Evolutionary conservation across 164 flowering plant genomes (phyloP).

Genomic region (Tinospora cordifolia): DNA sequence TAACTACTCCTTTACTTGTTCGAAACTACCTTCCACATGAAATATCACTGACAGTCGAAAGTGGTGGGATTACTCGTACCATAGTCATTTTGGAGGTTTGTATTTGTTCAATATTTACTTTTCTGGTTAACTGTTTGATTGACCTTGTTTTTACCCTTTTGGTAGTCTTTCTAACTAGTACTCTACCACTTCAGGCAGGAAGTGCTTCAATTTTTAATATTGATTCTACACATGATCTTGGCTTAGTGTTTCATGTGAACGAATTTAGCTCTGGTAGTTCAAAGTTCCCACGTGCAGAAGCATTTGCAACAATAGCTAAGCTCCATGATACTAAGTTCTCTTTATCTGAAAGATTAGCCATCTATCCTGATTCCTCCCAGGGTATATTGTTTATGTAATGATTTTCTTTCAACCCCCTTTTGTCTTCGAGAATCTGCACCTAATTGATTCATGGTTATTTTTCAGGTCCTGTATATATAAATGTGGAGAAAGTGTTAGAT

Average conservation of each 20-base stretch:
- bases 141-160: background rate
- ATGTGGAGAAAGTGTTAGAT: slow-evolving; percentile 75
- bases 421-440: slow-evolving; percentile 1
- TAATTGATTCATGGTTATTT: slow-evolving; percentile 10
- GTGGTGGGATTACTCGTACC: slow-evolving; percentile 53
- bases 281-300: slow-evolving; percentile 72
- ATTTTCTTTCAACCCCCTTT: background rate
- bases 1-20: slow-evolving; percentile 65
- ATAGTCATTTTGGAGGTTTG: slow-evolving; percentile 65
- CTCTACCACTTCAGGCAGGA: slow-evolving; percentile 46
- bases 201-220: slow-evolving; percentile 55
- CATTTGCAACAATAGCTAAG: slow-evolving; percentile 59
- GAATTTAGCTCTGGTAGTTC: slow-evolving; percentile 46
- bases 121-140: background rate
- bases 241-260: slow-evolving; percentile 39
- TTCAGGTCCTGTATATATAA: slow-evolving; percentile 54
- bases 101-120: background rate
- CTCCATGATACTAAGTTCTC: slow-evolving; percentile 59
- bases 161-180: background rate
- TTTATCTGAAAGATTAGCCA: slow-evolving; percentile 45
- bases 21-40: slow-evolving; percentile 61
- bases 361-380: slow-evolving; percentile 37
- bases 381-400: slow-evolving; percentile 30
- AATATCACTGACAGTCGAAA: slow-evolving; percentile 48
- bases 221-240: slow-evolving; percentile 83